These are phyloP conservation scores for Styphnolobium japonicum DNA, from an alignment of 306 rosid genomes.

Conservation along the genomic window DNA sequence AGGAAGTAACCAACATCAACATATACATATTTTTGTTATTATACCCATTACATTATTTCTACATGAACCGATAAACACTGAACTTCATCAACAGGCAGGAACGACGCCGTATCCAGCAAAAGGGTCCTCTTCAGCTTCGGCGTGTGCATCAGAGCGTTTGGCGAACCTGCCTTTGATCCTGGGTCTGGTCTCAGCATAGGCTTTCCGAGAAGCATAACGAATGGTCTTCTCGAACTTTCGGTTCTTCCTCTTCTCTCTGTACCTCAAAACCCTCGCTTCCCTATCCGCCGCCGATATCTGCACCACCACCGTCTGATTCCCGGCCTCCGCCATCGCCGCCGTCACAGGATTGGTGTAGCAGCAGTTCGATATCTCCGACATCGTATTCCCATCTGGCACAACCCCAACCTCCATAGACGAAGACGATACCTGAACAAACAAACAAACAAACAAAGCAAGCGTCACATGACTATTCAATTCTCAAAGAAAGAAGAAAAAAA, in stretches of 20 bases:
- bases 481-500: neutral
- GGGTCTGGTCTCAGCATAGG: constrained; percentile 92
- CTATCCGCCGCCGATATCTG: constrained; percentile 76
- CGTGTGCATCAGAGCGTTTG: constrained; percentile 66
- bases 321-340: constrained; percentile 19
- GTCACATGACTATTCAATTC: neutral
- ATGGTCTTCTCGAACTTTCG: constrained; percentile 95
- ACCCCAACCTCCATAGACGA: constrained; percentile 83
- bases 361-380: constrained; percentile 53
- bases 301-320: constrained; percentile 32
- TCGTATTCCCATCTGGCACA: constrained; percentile 68
- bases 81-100: constrained; percentile 56
- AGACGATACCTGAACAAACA: constrained; percentile 88
- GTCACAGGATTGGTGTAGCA: no score
- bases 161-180: constrained; percentile 97
- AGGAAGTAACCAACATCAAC: no score
- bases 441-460: neutral
- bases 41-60: no score
- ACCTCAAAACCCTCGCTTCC: constrained; percentile 92
- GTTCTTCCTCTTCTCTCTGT: constrained; percentile 96
- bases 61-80: neutral
- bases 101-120: constrained; percentile 81
- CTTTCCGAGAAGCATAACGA: constrained; percentile 91
- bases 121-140: no score
- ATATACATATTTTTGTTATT: no score